These are phyloP conservation scores for Castanea crenata DNA, from an alignment of 306 rosid species.

Conservation along the genomic window DNA sequence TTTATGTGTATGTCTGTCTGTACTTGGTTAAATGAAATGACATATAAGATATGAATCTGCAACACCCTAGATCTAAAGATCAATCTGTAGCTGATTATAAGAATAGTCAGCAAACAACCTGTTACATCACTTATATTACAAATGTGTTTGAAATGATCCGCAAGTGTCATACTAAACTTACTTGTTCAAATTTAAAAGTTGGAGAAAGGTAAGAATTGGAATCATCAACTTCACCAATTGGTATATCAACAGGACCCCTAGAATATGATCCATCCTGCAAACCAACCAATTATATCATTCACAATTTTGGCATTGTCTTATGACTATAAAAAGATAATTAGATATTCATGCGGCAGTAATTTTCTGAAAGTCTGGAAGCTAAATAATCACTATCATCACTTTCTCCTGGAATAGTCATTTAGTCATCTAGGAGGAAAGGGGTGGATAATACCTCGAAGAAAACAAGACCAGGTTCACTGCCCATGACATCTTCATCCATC, in stretches of 20 bases:
- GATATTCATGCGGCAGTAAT: not conserved
- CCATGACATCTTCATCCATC: constrained; percentile 95
- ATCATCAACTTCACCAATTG: constrained; percentile 56
- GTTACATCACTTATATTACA: not conserved
- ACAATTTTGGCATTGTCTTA: not conserved
- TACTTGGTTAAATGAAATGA: not conserved
- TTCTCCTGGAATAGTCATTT: constrained; percentile 1
- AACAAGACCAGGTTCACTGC: constrained; percentile 81
- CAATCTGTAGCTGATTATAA: not conserved
- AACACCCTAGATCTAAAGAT: not conserved
- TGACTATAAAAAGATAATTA: not conserved
- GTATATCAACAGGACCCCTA: constrained; percentile 82
- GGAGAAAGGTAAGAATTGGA: constrained; percentile 65
- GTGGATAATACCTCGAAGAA: constrained; percentile 70
- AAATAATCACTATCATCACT: not conserved
- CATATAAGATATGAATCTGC: not conserved
- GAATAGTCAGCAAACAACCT: not conserved
- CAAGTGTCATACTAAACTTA: constrained; percentile 35
- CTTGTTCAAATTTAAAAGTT: constrained; percentile 92
- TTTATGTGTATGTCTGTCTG: not conserved
- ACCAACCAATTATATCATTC: not conserved
- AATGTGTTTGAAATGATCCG: not conserved
- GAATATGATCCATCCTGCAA: constrained; percentile 96
- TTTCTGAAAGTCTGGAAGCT: constrained; percentile 7
- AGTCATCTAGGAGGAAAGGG: not conserved